A percentile compares a stretch with the other conserved stretches of the same genome.
Evolutionary conservation across 768 basidiomycete genomes (phyloP).

Genomic region (Gelatoporia subvermispora): DNA sequence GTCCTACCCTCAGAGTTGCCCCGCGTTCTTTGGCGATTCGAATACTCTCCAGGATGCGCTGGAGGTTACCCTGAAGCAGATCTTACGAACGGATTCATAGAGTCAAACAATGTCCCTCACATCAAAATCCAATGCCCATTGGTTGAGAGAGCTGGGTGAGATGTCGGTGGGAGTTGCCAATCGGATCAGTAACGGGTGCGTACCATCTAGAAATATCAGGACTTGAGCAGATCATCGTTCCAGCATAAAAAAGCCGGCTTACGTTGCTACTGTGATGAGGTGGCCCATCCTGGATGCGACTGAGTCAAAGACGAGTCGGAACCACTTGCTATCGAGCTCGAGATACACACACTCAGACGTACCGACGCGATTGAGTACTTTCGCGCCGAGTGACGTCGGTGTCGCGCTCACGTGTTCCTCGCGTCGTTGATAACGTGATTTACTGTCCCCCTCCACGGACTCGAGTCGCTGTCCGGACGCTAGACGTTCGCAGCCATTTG

Average conservation of each 20-base stretch:
- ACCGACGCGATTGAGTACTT: too few species aligned
- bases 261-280: slow-evolving; percentile 87
- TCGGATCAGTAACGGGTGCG: neutral
- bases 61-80: slow-evolving; percentile 74
- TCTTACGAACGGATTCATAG: neutral
- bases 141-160: slow-evolving; percentile 75
- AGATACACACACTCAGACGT: too few species aligned
- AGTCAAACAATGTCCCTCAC: slow-evolving; percentile 29
- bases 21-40: slow-evolving; percentile 82
- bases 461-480: too few species aligned
- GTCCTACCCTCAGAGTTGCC: slow-evolving; percentile 89
- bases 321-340: too few species aligned
- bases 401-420: neutral
- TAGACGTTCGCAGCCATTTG: too few species aligned
- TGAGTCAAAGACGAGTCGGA: neutral
- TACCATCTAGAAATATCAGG: slow-evolving; percentile 19
- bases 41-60: slow-evolving; percentile 87
- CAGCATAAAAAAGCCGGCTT: slow-evolving; percentile 22
- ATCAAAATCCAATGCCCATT: slow-evolving; percentile 96
- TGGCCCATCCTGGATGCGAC: slow-evolving; percentile 63
- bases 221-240: slow-evolving; percentile 1
- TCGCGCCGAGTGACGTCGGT: too few species aligned
- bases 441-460: neutral
- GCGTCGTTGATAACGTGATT: neutral
- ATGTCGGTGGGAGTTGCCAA: neutral